phyloP scores from a whole-genome alignment of 164 flowering plant genomes.

The Paratinospora sagittata region DNA sequence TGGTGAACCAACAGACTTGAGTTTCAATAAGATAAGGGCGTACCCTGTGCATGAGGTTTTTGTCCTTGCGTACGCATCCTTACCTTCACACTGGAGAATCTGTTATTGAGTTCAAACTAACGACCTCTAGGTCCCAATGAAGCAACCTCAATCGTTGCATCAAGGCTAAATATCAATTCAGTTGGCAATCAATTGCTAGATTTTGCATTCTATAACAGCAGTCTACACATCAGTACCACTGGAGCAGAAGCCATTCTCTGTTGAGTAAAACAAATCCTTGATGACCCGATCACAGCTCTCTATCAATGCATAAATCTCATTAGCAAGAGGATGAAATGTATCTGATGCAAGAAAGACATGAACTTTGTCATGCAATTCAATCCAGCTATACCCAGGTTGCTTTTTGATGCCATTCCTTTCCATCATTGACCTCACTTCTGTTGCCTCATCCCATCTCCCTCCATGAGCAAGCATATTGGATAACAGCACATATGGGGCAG shows the following conservation, averaged over 20 bases:
- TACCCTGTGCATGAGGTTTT: too few relatives aligned
- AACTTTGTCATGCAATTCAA: constrained; percentile 12
- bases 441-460: constrained; percentile 17
- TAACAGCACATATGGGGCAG: constrained; percentile 13
- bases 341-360: constrained; percentile 13
- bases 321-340: constrained; percentile 6
- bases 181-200: too few relatives aligned
- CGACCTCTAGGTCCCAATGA: too few relatives aligned
- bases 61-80: too few relatives aligned
- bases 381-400: constrained; percentile 16
- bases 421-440: constrained; percentile 9
- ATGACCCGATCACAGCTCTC: constrained; percentile 5
- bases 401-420: constrained; percentile 8
- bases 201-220: too few relatives aligned
- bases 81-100: too few relatives aligned
- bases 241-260: not conserved
- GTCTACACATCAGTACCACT: not conserved
- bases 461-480: constrained; percentile 11
- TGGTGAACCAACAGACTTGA: not conserved
- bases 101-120: too few relatives aligned
- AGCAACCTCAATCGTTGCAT: too few relatives aligned
- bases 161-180: too few relatives aligned
- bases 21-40: too few relatives aligned
- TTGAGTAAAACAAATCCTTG: constrained; percentile 5
- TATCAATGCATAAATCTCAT: constrained; percentile 4